Conservation (phyloP, 2,329 filamentous ascomycete genomes). For the Sporothrix pseudoabietina region DNA sequence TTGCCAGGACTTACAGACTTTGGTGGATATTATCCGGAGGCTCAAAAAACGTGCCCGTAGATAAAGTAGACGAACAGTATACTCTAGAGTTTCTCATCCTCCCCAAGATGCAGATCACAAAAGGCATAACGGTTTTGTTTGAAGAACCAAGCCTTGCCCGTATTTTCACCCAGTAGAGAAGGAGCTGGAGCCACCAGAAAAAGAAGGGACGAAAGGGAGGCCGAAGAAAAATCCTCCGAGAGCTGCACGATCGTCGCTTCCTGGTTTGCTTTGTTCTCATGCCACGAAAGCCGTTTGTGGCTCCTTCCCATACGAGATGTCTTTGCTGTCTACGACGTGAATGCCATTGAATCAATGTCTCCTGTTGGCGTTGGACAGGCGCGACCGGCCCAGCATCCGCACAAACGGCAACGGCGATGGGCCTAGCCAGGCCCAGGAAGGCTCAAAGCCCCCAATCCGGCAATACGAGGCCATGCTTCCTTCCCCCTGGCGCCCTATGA, state of each 20-base stretch:
- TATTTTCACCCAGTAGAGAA: not conserved
- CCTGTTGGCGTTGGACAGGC: not conserved
- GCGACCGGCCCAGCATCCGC: not conserved
- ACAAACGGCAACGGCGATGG: conserved; percentile 12
- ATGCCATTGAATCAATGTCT: not conserved
- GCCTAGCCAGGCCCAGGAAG: conserved; percentile 5
- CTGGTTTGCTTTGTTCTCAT: not conserved
- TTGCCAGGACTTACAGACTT: not conserved
- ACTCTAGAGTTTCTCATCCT: not conserved
- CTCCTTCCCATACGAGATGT: not conserved
- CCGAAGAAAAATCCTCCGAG: not conserved
- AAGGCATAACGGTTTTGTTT: not conserved
- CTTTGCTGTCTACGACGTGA: not conserved
- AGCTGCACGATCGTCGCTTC: not conserved
- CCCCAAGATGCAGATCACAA: not conserved
- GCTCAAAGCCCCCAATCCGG: not conserved
- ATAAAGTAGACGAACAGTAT: not conserved
- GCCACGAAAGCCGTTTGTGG: not conserved
- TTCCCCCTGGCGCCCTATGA: conserved; percentile 5
- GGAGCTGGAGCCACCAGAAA: not conserved
- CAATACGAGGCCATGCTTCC: not conserved
- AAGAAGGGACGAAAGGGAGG: conserved; percentile 15
- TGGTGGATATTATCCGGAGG: not conserved
- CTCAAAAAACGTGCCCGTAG: not conserved
- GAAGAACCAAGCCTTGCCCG: not conserved